Base-by-base conservation (phyloP, 176 grass and related monocot species). In the Dactylis glomerata region DNA sequence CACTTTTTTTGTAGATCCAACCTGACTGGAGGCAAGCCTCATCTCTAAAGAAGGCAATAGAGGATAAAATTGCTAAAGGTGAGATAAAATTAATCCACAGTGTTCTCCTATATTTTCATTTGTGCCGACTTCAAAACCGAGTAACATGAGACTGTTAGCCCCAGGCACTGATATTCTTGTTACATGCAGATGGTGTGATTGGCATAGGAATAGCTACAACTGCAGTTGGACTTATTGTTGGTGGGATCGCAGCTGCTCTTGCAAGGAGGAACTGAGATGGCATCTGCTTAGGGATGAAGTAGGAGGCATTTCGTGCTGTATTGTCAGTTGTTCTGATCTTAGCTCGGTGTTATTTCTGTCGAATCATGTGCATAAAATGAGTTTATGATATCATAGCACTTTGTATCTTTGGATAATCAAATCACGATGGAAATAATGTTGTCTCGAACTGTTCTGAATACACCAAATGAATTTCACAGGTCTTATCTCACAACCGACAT, bases 61-160 rank as follows among this genome's bases (percentile, higher is more conserved):
- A 95, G 73, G 96, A 94, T 79, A 93, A 93, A 91, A 98, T 95
- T 81, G 85, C 96, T 41, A 98, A 98, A 94, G 96, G 96, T 88
- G 36, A 84, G 63, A 75, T 72, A 17, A 89, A 55, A 8, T 9
- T 27, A 47, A 30, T 31, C 3, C 55, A 26, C 41, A 2, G 16
- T 77, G 17, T 3, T 24, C 40, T 22, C 11, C 15, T 57, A 5
- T 54, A 5, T 61, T 10, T 72, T 2, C 42, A 15, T 72, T 82
- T 1, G 8, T n/a, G n/a, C n/a, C n/a, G n/a, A n/a, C n/a, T n/a
- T n/a, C n/a, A n/a, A 54, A 0, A 1, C 52, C 6, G 41, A 20
- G 14, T 30, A 34, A 9, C 14, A 3, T 58, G 27, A 49, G 22
- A 19, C 4, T 49, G 28, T 8, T 28, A 1, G n/a, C 32, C 77